Evolutionary conservation across 2,329 filamentous ascomycete genomes (phyloP), one percentile per base, ranked within the genome.

Genomic region (Cercospora sesami): DNA sequence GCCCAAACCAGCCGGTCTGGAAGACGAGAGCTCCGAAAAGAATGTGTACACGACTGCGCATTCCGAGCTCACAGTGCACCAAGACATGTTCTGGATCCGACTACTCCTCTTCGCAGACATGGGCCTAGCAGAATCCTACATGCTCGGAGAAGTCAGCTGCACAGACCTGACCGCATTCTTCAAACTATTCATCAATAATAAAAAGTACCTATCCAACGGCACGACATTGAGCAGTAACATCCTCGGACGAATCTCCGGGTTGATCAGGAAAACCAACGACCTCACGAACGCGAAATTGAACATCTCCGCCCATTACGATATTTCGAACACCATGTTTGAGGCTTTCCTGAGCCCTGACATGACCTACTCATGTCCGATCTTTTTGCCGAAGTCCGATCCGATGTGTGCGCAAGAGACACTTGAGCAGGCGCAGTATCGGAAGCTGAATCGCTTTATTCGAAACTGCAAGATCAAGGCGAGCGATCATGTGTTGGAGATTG

Each of bases 311-410:
- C 90, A 93, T 72, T 93, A 93, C 76, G 90, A 93, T 73, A 90
- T 92, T 69, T 89, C 87, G 71, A 92, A 92, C 74, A 87, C 89
- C 67, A 91, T 92, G 88, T 92, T 92, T 73, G 87, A 89, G 5
- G 88, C 89, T 0, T 92, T 92, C 72, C 81, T 92, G 30, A 91
- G 89, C 0, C 83, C 86, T n/a, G 90, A 92, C 74, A 92, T 92
- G 90, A 91, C 89, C 4, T 92, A 91, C 73, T 91, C 89, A 0
- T 91, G 89, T 75, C 86, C 90, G 2, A 87, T 91, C 60, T 91
- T 89, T 89, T 80, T 83, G 55, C 80, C 79, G 0, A 79, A 77
- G 39, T 80, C 80, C 10, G 80, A 82, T 58, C 74, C 80, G 3
- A 71, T 79, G 45, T 77, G 77, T n/a, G 72, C 77, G 5, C 80